A percentile compares a stretch with the other conserved stretches of the same genome.
These are phyloP conservation scores for Colletotrichum godetiae DNA, from an alignment of 2,329 filamentous ascomycete species.

Conservation along the genomic window DNA sequence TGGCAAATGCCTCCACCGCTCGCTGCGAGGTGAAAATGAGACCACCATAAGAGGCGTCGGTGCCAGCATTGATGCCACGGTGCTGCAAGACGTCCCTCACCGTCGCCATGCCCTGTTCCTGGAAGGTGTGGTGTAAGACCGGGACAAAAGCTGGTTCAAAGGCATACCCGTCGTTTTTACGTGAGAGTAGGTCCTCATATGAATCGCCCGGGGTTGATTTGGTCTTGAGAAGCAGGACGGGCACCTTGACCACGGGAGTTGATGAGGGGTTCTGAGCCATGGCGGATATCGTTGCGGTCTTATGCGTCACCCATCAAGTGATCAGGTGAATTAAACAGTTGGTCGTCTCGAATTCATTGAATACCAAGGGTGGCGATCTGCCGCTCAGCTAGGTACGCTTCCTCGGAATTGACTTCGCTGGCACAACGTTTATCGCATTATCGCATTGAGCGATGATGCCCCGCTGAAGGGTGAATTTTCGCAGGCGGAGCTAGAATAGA, in stretches of 20 bases:
- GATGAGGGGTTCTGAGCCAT: constrained; percentile 30
- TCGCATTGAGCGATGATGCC: neutral
- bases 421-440: neutral
- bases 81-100: constrained; percentile 63
- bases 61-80: constrained; percentile 50
- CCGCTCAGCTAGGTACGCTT: neutral
- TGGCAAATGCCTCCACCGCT: constrained; percentile 81
- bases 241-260: constrained; percentile 46
- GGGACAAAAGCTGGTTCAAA: constrained; percentile 80
- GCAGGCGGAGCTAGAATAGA: neutral
- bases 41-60: constrained; percentile 71
- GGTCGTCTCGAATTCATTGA: neutral
- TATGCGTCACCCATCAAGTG: neutral
- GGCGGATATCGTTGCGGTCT: neutral
- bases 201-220: constrained; percentile 77
- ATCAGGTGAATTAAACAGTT: neutral
- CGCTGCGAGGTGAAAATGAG: constrained; percentile 87
- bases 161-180: constrained; percentile 48
- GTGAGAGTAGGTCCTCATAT: constrained; percentile 76
- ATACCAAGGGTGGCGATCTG: neutral
- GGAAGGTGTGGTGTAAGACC: constrained; percentile 78
- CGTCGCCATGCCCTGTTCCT: constrained; percentile 65
- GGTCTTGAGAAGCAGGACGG: constrained; percentile 82
- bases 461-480: constrained; percentile 11
- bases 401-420: neutral